Conservation (phyloP, 106 monocot genomes). For the Acorus gramineus region DNA sequence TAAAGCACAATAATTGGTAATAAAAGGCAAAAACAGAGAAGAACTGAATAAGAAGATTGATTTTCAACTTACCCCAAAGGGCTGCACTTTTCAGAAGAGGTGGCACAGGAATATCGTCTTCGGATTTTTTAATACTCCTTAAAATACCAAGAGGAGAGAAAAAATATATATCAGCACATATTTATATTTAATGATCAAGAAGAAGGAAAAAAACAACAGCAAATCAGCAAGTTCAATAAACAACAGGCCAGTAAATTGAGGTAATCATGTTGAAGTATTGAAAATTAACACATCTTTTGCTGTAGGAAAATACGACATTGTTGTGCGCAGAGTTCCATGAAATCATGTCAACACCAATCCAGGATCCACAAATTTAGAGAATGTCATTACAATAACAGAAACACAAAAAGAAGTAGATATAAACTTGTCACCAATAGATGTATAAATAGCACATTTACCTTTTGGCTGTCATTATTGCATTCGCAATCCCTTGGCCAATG, state of each 20-base stretch:
- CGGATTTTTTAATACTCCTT: conserved; percentile 21
- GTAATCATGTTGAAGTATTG: no score
- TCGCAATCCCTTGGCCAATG: conserved; percentile 71
- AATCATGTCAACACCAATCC: no score
- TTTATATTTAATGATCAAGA: background rate
- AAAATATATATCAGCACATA: no score
- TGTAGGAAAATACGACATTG: no score
- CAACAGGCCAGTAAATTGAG: background rate
- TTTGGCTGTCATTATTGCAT: conserved; percentile 64
- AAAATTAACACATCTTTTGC: no score
- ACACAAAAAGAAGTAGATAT: no score
- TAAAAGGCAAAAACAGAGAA: background rate
- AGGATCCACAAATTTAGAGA: no score
- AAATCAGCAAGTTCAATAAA: background rate
- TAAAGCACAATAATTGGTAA: background rate
- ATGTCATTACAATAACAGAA: no score
- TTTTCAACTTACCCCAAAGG: conserved; percentile 19
- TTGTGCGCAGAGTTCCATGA: no score
- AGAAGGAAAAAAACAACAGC: conserved; percentile 1
- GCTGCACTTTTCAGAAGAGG: conserved; percentile 28
- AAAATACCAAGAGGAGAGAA: background rate
- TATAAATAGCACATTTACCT: conserved; percentile 19
- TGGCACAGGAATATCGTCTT: conserved; percentile 24
- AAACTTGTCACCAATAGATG: no score
- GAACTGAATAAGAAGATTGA: background rate